phyloP scores from a whole-genome alignment of 768 basidiomycete species.

The Boletus barrowsii region DNA sequence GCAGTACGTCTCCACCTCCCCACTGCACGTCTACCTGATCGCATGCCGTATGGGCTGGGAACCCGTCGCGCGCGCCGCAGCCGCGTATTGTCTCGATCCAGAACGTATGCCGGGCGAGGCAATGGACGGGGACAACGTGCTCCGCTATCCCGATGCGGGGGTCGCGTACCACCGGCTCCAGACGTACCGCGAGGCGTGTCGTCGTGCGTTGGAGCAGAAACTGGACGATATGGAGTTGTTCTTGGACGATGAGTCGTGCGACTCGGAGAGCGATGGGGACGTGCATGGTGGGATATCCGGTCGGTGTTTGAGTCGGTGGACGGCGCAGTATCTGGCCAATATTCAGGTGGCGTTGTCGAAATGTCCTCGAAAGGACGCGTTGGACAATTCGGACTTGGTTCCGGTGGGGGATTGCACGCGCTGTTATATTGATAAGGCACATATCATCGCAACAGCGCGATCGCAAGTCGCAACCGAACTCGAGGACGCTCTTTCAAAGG shows the following conservation, averaged over 20 bases:
- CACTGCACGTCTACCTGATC: background rate
- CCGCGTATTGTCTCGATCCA: background rate
- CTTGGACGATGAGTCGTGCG: background rate
- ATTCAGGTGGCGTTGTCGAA: background rate
- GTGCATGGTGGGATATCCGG: background rate
- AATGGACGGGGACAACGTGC: background rate
- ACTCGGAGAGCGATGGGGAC: background rate
- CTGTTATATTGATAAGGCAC: background rate
- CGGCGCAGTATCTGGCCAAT: background rate
- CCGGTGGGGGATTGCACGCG: background rate
- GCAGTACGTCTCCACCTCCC: background rate
- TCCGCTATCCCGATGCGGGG: background rate
- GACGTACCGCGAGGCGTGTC: background rate
- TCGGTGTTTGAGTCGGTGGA: background rate
- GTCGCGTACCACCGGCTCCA: background rate
- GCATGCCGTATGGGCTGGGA: constrained; percentile 5
- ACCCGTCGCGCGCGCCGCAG: background rate
- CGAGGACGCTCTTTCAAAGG: background rate
- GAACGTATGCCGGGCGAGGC: background rate
- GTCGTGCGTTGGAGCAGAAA: background rate
- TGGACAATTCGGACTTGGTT: background rate
- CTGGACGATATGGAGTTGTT: background rate
- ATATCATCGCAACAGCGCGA: background rate
- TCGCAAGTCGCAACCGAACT: background rate
- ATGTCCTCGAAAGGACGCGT: background rate